Evolutionary conservation across 495 filamentous ascomycete genomes (phyloP).

Genomic region (Apodospora peruviana): DNA sequence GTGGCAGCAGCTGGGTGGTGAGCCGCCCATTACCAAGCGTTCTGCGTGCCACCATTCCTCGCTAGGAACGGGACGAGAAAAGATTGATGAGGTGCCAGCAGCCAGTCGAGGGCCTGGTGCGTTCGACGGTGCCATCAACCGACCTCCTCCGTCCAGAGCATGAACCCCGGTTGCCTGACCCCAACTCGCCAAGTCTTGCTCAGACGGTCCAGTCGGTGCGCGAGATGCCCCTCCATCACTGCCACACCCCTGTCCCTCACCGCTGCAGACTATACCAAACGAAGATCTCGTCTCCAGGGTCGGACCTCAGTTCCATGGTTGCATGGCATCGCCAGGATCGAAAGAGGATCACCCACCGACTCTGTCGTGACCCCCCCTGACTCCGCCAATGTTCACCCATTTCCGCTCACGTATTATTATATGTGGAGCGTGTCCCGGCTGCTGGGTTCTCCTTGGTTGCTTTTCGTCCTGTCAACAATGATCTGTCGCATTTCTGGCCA

Average conservation of each 20-base stretch:
- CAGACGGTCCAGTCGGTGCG: neutral
- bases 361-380: neutral
- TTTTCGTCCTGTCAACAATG: neutral
- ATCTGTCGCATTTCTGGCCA: neutral
- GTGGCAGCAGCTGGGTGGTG: neutral
- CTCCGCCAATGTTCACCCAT: neutral
- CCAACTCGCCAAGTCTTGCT: neutral
- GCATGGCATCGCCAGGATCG: neutral
- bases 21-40: slow-evolving; percentile 4
- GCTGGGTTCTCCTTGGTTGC: neutral
- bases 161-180: slow-evolving; percentile 6
- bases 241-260: neutral
- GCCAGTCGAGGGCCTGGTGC: neutral
- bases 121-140: neutral
- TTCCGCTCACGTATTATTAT: neutral
- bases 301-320: neutral
- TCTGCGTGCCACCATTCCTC: slow-evolving; percentile 2
- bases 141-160: slow-evolving; percentile 5
- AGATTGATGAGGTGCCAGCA: neutral
- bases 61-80: slow-evolving; percentile 1
- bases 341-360: neutral
- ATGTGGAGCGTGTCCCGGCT: neutral
- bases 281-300: neutral
- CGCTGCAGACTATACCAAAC: neutral
- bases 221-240: slow-evolving; percentile 6